These are phyloP conservation scores for Thelonectria discophora DNA, from an alignment of 2,329 filamentous ascomycete genomes.

Conservation along the genomic window DNA sequence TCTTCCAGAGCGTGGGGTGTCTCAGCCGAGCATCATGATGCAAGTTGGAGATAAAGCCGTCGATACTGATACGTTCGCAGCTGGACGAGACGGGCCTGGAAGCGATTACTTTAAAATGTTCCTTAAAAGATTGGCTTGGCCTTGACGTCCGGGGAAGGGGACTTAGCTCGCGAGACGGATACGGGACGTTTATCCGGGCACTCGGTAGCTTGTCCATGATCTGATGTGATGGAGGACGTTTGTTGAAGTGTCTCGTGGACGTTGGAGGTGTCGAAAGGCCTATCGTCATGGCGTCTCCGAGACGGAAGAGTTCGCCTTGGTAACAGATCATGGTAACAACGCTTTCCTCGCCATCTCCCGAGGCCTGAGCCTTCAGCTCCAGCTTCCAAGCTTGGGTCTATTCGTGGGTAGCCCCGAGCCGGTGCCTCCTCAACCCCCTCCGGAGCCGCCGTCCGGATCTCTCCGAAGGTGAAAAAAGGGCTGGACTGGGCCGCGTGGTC, in stretches of 20 bases:
- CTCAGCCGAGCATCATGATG: conserved; percentile 4
- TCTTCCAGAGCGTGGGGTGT: conserved; percentile 17
- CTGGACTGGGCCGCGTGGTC: neutral
- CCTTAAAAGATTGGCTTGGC: conserved; percentile 11
- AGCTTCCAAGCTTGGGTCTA: conserved; percentile 12
- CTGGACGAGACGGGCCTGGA: neutral
- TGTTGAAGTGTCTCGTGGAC: too few relatives aligned
- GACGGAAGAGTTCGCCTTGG: too few relatives aligned
- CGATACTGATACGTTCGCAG: conserved; percentile 10
- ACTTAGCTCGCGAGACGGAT: conserved; percentile 11
- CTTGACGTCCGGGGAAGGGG: conserved; percentile 4
- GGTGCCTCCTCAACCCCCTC: conserved; percentile 10
- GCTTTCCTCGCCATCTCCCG: too few relatives aligned
- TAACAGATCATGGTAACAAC: too few relatives aligned
- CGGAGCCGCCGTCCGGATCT: conserved; percentile 25
- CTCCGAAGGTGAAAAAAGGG: conserved; percentile 26
- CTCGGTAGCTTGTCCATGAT: conserved; percentile 4
- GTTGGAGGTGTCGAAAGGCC: too few relatives aligned
- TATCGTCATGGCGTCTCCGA: too few relatives aligned
- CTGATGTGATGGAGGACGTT: conserved; percentile 1
- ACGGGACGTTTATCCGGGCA: neutral
- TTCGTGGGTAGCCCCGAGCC: conserved; percentile 12
- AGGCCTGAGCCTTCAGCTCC: conserved; percentile 34
- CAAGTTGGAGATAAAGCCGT: conserved; percentile 14
- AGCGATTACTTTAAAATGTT: neutral